Evolutionary conservation across 768 basidiomycete genomes (phyloP).

Genomic region (Boletus reticulatus): DNA sequence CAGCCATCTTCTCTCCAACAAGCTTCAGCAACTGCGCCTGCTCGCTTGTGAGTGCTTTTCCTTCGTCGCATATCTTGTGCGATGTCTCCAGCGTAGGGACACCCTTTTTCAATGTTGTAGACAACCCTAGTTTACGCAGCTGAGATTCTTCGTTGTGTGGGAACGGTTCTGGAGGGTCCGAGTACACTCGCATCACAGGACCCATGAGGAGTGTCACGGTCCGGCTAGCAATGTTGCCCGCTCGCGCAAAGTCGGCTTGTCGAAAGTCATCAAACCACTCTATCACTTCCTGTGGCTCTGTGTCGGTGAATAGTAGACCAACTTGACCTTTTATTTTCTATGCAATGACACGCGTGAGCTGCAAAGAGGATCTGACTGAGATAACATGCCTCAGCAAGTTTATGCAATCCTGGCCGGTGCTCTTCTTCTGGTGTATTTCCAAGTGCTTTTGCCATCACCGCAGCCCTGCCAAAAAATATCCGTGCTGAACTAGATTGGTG

Average conservation of each 20-base stretch:
- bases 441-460: constrained; percentile 95
- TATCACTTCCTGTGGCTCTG: constrained; percentile 83
- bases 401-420: constrained; percentile 71
- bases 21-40: constrained; percentile 93
- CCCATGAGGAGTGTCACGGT: constrained; percentile 79
- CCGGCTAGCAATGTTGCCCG: constrained; percentile 75
- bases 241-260: constrained; percentile 88
- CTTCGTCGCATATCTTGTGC: constrained; percentile 85
- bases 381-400: constrained; percentile 73
- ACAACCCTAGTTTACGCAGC: constrained; percentile 85
- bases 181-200: constrained; percentile 78
- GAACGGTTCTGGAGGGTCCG: constrained; percentile 84
- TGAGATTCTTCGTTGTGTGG: constrained; percentile 98
- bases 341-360: constrained; percentile 1
- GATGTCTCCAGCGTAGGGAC: constrained; percentile 78
- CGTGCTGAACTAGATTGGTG: constrained; percentile 54
- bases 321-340: constrained; percentile 95
- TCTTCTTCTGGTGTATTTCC: constrained; percentile 88
- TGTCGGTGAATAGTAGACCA: constrained; percentile 89
- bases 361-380: neutral
- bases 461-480: constrained; percentile 82
- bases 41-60: constrained; percentile 75
- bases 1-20: constrained; percentile 85
- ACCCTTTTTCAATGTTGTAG: constrained; percentile 81
- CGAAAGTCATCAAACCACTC: constrained; percentile 94